A percentile compares a stretch with the other conserved stretches of the same genome.
These are phyloP conservation scores for Fusarium sp. DNA, from an alignment of 2,329 filamentous ascomycete genomes.

Conservation along the genomic window DNA sequence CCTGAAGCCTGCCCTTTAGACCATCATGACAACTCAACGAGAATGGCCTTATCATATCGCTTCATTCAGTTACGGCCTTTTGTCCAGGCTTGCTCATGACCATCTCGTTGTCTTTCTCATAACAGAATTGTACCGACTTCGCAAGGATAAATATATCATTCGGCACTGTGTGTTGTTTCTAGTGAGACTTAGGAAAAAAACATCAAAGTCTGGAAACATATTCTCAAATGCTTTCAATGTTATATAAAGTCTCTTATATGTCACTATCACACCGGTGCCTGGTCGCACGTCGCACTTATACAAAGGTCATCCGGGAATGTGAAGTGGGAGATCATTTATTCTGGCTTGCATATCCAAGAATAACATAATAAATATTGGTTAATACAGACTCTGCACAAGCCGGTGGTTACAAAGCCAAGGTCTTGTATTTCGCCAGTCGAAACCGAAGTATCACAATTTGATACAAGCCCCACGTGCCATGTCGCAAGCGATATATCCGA, in stretches of 20 bases:
- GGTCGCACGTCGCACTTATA: background rate
- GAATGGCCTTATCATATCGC: background rate
- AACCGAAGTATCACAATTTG: background rate
- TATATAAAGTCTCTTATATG: background rate
- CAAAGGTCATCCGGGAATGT: background rate
- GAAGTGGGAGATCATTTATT: too few relatives aligned
- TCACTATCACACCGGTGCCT: background rate
- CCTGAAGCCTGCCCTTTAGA: too few relatives aligned
- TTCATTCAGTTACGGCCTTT: background rate
- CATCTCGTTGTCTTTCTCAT: background rate
- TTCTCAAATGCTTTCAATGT: background rate
- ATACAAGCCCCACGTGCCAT: background rate
- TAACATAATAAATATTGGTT: background rate
- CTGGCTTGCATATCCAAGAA: background rate
- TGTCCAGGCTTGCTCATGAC: background rate
- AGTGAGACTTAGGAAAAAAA: too few relatives aligned
- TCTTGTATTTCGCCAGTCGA: background rate
- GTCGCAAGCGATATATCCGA: background rate
- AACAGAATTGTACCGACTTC: too few relatives aligned
- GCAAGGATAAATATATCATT: too few relatives aligned
- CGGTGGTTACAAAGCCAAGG: background rate
- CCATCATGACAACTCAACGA: background rate
- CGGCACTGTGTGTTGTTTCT: too few relatives aligned
- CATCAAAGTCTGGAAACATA: fast-evolving
- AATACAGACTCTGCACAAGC: background rate